phyloP scores from a whole-genome alignment of 2,329 filamentous ascomycete species.

The Aspergillus novoparasiticus region DNA sequence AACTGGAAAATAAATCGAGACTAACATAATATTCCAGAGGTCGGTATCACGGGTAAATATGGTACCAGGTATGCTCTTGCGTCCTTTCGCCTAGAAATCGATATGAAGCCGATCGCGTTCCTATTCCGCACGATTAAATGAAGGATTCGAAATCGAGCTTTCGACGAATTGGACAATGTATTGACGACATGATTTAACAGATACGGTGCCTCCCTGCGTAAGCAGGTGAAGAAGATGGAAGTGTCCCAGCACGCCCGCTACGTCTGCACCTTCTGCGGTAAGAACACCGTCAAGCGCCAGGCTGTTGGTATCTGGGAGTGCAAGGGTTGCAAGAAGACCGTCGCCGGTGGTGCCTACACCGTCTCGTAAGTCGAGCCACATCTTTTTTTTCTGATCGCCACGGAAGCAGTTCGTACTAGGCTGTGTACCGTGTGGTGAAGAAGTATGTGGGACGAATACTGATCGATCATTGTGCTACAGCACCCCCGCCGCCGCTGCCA shows the following conservation, averaged over 20 bases:
- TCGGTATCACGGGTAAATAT: slow-evolving; percentile 99
- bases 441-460: slow-evolving; percentile 17
- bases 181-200: slow-evolving; percentile 50
- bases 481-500: slow-evolving; percentile 89
- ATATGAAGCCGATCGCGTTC: slow-evolving; percentile 17
- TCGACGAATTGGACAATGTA: slow-evolving; percentile 13
- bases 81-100: slow-evolving; percentile 24
- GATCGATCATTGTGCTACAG: slow-evolving; percentile 48
- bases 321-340: slow-evolving; percentile 90
- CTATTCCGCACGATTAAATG: slow-evolving; percentile 15
- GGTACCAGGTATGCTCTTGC: slow-evolving; percentile 77
- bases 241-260: slow-evolving; percentile 98
- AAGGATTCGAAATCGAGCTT: slow-evolving; percentile 24
- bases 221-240: slow-evolving; percentile 99
- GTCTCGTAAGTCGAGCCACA: slow-evolving; percentile 76
- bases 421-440: not conserved
- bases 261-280: slow-evolving; percentile 98
- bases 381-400: not conserved
- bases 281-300: slow-evolving; percentile 88
- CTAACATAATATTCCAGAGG: slow-evolving; percentile 58
- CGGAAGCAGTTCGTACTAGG: not conserved
- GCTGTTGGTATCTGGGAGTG: slow-evolving; percentile 97
- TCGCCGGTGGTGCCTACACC: slow-evolving; percentile 91
- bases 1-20: not conserved
- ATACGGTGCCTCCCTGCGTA: slow-evolving; percentile 99